Evolutionary conservation across 2,329 filamentous ascomycete genomes (phyloP).

Genomic region (Phyllosticta capitalensis): DNA sequence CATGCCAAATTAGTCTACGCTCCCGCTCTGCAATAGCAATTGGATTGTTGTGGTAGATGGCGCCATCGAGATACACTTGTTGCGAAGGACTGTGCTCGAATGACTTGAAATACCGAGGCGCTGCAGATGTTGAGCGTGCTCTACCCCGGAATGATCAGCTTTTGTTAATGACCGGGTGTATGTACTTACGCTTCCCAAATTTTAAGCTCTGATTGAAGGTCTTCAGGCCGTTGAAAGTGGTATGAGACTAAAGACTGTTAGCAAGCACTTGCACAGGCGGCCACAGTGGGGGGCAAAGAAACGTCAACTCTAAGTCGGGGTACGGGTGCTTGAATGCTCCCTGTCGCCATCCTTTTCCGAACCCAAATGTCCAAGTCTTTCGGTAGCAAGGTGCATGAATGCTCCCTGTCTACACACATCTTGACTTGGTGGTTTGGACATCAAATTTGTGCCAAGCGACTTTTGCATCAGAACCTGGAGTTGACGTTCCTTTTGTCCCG

Average conservation of each 20-base stretch:
- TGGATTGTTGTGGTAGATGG: constrained; percentile 42
- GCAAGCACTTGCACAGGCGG: too few relatives aligned
- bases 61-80: constrained; percentile 41
- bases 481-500: too few relatives aligned
- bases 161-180: background rate
- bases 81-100: constrained; percentile 41
- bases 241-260: constrained; percentile 20
- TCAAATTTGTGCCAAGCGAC: too few relatives aligned
- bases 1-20: constrained; percentile 29
- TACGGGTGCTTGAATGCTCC: too few relatives aligned
- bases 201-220: constrained; percentile 32
- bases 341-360: too few relatives aligned
- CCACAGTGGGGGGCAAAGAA: too few relatives aligned
- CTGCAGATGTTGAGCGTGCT: constrained; percentile 36
- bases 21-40: constrained; percentile 42
- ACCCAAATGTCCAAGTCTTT: too few relatives aligned
- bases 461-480: too few relatives aligned
- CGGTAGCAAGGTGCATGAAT: too few relatives aligned
- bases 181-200: constrained; percentile 38
- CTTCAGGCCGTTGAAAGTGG: constrained; percentile 32
- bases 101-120: constrained; percentile 42
- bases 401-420: too few relatives aligned
- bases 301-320: too few relatives aligned
- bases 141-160: constrained; percentile 22
- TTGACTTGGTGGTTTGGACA: too few relatives aligned